Evolutionary conservation across 179 eudicot genomes (phyloP), one percentile per base, ranked within the genome.

Genomic region (Heliamphora pulchella): DNA sequence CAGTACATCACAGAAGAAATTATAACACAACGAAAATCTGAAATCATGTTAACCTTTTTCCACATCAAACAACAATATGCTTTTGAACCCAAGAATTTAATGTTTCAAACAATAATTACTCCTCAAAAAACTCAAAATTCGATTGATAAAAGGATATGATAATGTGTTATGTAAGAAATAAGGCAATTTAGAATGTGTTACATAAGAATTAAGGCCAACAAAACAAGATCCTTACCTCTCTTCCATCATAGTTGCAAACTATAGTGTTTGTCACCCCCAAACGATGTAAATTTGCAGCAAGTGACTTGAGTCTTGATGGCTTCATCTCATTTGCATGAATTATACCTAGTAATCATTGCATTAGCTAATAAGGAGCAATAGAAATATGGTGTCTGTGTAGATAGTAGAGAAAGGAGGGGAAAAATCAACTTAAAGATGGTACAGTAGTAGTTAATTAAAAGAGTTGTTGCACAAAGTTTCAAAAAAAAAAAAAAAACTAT

Each of bases 191-290:
- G 2, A 47, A 18, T 63, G 5, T 17, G 53, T 1, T 41, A 51
- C 4, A 4, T 1, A 53, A 65, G 39, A 51, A 11, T 8, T 39
- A n/a, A 66, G 64, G 74, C 55, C 22, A 17, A 15, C 7, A 50
- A 66, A 78, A 58, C 4, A 82, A 75, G 22, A 78, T 61, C 5
- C 86, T 80, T 61, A 95, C 99, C 98, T 96, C 99, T 79, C 96
- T 89, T 66, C 98, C 99, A 80, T 96, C 99, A 78, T 94, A 92
- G 82, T 89, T 95, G 83, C 90, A 88, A 67, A 96, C 92, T 51
- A 93, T 53, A 55, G 99, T 85, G 81, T 96, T 96, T 81, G 99
- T 96, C 71, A 96, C 99, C 68, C 99, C 99, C 98, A 96, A 86
- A 50, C 99, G 95, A 80, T 90, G 88, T 79, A 93, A 80, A 85